Evolutionary conservation across 2,329 filamentous ascomycete species (phyloP).

Genomic region (Phaeophleospora eucalypticola): DNA sequence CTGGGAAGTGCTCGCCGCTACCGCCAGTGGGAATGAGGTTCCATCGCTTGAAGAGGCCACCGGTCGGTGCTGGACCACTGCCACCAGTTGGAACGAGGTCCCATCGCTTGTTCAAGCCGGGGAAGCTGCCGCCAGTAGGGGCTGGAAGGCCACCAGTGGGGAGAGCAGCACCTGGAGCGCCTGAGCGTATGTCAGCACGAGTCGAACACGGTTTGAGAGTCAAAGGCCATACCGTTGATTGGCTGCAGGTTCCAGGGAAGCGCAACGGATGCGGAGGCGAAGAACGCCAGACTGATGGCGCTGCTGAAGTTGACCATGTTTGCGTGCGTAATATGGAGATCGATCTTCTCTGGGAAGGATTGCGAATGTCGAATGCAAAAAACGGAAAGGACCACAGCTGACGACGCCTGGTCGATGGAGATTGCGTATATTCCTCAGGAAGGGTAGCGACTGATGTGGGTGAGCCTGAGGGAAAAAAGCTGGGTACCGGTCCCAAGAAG

Average conservation of each 20-base stretch:
- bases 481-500: background rate
- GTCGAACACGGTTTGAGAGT: background rate
- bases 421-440: background rate
- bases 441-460: background rate
- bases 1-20: too few relatives aligned
- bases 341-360: background rate
- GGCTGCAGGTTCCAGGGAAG: background rate
- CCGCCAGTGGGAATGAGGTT: background rate
- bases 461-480: background rate
- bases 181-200: background rate
- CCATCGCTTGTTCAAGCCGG: too few relatives aligned
- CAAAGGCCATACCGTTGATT: background rate
- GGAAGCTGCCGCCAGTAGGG: too few relatives aligned
- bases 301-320: background rate
- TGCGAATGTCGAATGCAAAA: background rate
- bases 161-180: background rate
- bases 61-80: background rate
- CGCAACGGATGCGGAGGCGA: background rate
- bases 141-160: too few relatives aligned
- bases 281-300: background rate
- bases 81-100: too few relatives aligned
- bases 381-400: background rate
- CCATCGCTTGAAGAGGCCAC: background rate
- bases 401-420: background rate
- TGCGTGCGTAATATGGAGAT: background rate